Evolutionary conservation across 768 basidiomycete species (phyloP), one percentile per base, ranked within the genome.

Genomic region (Amylocystis lapponica): DNA sequence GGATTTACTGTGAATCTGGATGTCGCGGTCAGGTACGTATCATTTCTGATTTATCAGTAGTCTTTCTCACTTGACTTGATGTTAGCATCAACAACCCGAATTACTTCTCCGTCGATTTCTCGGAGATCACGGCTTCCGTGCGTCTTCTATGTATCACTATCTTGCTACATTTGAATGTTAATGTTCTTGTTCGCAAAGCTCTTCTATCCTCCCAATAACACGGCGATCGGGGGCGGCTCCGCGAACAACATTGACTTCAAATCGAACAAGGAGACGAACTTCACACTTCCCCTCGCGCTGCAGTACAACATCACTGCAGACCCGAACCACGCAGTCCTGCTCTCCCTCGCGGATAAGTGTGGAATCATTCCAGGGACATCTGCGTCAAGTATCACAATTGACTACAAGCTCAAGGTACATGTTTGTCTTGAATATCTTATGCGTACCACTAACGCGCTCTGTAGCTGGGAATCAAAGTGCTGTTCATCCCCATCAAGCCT

Each of bases 81-180:
- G 12, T 2, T 51, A 91, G 87, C 22, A 83, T 90, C 42, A 66
- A 67, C 56, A 92, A 92, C 54, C 89, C 88, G 22, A 91, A 91
- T 59, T 88, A 78, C 63, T 88, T 92, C 57, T 62, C 73, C 8
- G 81, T 85, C 9, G 71, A 70, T 16, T 73, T 92, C 60, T 72
- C 74, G 41, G 72, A 74, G 44, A 76, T 92, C 49, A 68, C 74
- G 33, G 82, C 81, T 4, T 62, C 81, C 30, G 83, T 83, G 60
- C 40, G 62, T 48, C 0, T 16, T 36, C 7, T 20, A 31, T 32
- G 8, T 43, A 4, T 14, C 25, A 35, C 8, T 30, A 2, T 32
- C 17, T 20, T 29, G n/a, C 5, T 36, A 41, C 31, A n/a, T n/a
- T n/a, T 16, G 3, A 39, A 17, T 36, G 25, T 41, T 6, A 51